Base-by-base conservation (phyloP, 495 filamentous ascomycete genomes). In the Tuber microsphaerosporum region DNA sequence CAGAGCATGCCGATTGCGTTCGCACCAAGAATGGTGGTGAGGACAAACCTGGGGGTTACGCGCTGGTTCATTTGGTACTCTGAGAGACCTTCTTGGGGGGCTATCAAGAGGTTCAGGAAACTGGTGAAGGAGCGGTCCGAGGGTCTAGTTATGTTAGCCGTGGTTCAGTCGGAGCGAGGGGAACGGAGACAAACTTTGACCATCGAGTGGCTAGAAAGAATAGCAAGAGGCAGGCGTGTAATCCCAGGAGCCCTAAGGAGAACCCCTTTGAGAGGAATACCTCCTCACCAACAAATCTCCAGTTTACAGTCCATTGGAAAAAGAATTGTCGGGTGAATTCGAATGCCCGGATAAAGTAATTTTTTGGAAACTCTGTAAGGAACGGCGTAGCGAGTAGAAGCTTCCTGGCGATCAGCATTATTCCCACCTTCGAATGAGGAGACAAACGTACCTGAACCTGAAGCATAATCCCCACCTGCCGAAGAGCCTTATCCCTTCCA, bases 281-380 rank as follows among this genome's bases (percentile, higher is more conserved):
- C 34, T 93, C 89, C 82, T 97, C 93, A 19, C 90, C 89, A 8
- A 97, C 84, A 79, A 99, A 97, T 69, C 94, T 89, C 94, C 94
- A 99, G 84, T 99, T 99, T 75, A 99, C 95, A 0, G 95, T 98
- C 95, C 95, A 98, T 83, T 97, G 94, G 86, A 93, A 97, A 77
- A 97, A 86, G 83, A 99, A 99, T 78, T 90, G 88, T 69, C 95
- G 87, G 42, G 92, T 92, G 42, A 99, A 86, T 85, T 99, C 93
- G 79, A 99, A 99, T 0, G 95, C 93, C 71, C 91, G 86, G 44
- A 87, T 86, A 7, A 94, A 76, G 79, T 99, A 99, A 17, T 92
- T 92, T 69, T 80, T 83, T 22, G 90, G 84, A 79, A 93, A 91
- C 45, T 83, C 83, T 12, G 87, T 85, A 37, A 97, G 84, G 84